Base-by-base conservation (phyloP, 139 green algal species). In the Coccomyxa sp. region DNA sequence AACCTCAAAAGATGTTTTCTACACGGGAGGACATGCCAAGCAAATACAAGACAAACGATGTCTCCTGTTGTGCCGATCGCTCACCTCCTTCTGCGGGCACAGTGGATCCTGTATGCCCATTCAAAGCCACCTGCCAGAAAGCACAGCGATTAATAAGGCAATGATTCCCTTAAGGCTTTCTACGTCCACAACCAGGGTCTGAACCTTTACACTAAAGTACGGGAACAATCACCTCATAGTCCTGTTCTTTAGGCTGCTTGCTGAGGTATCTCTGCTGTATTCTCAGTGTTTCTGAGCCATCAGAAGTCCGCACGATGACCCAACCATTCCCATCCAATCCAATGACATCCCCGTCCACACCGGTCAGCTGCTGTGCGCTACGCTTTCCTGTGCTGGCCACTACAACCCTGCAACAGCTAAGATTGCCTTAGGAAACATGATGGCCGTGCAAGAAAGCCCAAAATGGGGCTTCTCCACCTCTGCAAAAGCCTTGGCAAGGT, bases 251-350 rank as follows among this genome's bases (percentile, higher is more conserved):
- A 10, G n/a, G 1, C 71, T 31, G 71, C n/a, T 38, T 78, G 23
- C 14, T 25, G 18, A 71, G 67, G 30, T 84, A 84, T 17, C 81
- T 66, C 76, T 85, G 82, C 82, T 85, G 82, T 18, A 85, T 75
- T 58, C 79, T 76, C 58, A 82, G 31, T 28, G 67, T 79, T 23
- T 76, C 17, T 31, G 12, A 58, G 3, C 30, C 59, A 12, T 30
- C 76, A 13, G 11, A 21, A 28, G 80, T 68, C 23, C 76, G 79
- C 45, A 81, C 67, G 14, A 82, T 77, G 31, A 85, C 82, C 82
- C 82, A 85, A 32, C 82, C 82, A 79, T 85, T 85, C 31, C 76
- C 71, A 21, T 66, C n/a, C 30, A 85, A 58, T 21, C 30, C 59
- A 3, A 67, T 82, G 4, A 85, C 60, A 13, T 76, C 63, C 10